Conservation (phyloP, 2,329 filamentous ascomycete genomes). For the Bipolaris gigantea region DNA sequence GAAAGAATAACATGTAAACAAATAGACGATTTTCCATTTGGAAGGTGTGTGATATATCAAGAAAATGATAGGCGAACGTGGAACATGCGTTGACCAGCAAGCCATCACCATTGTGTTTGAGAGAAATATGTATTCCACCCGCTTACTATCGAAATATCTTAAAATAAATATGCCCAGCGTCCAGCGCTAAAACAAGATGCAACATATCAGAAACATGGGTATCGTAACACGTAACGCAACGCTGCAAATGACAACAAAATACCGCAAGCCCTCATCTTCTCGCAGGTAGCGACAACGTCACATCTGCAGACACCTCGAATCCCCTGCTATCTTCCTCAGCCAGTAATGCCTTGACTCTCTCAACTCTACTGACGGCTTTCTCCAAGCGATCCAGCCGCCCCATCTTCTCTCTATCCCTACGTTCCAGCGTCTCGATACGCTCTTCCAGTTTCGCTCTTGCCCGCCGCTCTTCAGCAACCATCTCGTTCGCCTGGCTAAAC, state of each 20-base stretch:
- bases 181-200: slow-evolving; percentile 8
- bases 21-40: neutral
- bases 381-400: slow-evolving; percentile 70
- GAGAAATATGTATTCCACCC: neutral
- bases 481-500: slow-evolving; percentile 84
- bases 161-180: neutral
- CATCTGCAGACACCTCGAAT: neutral
- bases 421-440: slow-evolving; percentile 68
- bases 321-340: slow-evolving; percentile 18
- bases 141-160: neutral
- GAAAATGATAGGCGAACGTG: neutral
- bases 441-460: slow-evolving; percentile 72
- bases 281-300: neutral
- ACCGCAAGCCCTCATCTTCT: neutral
- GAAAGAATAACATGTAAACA: neutral
- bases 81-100: too few species aligned
- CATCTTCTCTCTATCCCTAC: slow-evolving; percentile 70
- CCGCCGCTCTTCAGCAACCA: slow-evolving; percentile 76
- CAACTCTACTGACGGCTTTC: slow-evolving; percentile 69
- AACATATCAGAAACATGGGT: slow-evolving; percentile 7
- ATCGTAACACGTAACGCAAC: slow-evolving; percentile 7
- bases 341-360: slow-evolving; percentile 67
- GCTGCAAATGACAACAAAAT: neutral
- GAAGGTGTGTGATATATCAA: neutral
- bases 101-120: neutral